phyloP scores from a whole-genome alignment of 2,329 filamentous ascomycete genomes.

The Aspergillus sclerotialis region DNA sequence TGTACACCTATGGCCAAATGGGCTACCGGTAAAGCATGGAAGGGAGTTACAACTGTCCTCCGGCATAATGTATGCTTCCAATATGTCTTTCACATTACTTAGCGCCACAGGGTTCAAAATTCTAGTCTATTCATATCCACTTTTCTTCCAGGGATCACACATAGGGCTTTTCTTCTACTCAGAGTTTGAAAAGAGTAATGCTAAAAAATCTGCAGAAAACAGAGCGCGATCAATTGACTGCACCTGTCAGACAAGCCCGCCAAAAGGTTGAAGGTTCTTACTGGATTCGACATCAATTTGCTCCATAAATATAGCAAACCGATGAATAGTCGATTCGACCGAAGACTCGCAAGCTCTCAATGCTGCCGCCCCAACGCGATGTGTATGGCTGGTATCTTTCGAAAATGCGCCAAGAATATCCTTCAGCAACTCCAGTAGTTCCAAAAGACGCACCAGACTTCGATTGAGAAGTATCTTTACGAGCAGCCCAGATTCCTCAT shows the following conservation, averaged over 20 bases:
- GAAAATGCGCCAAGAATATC: slow-evolving; percentile 7
- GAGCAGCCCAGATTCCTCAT: slow-evolving; percentile 14
- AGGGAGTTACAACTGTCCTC: neutral
- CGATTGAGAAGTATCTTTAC: slow-evolving; percentile 17
- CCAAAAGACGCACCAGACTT: slow-evolving; percentile 14
- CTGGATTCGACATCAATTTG: slow-evolving; percentile 14
- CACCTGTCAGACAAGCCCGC: neutral
- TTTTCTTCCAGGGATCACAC: neutral
- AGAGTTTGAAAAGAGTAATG: no score
- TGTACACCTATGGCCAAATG: neutral
- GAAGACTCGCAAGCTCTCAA: slow-evolving; percentile 14
- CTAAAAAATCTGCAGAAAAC: no score
- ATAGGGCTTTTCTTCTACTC: no score
- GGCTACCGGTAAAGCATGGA: neutral
- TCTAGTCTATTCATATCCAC: neutral
- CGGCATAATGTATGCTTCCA: neutral
- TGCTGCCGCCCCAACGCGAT: slow-evolving; percentile 6
- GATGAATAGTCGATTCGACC: slow-evolving; percentile 15
- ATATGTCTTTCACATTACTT: neutral
- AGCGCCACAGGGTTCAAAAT: slow-evolving; percentile 8
- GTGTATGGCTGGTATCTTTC: slow-evolving; percentile 7
- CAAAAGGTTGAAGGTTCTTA: slow-evolving; percentile 1
- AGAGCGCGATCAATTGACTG: neutral
- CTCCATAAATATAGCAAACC: slow-evolving; percentile 16
- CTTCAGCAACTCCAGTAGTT: slow-evolving; percentile 15